These are phyloP conservation scores for Sporothrix dimorphospora DNA, from an alignment of 2,329 filamentous ascomycete genomes.

Conservation along the genomic window DNA sequence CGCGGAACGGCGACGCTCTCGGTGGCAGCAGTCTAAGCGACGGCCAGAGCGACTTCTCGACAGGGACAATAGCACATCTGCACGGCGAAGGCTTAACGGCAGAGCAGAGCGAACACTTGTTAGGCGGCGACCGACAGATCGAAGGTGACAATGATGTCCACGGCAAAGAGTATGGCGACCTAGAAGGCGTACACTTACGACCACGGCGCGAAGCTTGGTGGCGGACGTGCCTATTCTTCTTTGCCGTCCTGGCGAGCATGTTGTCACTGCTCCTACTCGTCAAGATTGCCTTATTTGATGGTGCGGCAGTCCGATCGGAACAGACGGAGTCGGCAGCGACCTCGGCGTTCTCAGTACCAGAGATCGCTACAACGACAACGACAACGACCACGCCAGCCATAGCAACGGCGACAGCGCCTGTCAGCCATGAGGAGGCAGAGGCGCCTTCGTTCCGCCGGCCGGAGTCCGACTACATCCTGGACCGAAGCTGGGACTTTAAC, in stretches of 20 bases:
- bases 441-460: slow-evolving; percentile 44
- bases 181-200: neutral
- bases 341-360: neutral
- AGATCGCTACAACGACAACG: neutral
- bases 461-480: slow-evolving; percentile 59
- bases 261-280: slow-evolving; percentile 31
- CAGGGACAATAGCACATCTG: neutral
- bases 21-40: neutral
- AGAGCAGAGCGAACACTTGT: neutral
- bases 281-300: slow-evolving; percentile 32
- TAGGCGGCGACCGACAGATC: neutral
- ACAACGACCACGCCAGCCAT: neutral
- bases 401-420: neutral
- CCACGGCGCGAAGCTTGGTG: slow-evolving; percentile 6
- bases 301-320: neutral
- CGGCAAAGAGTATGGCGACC: neutral
- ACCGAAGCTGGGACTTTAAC: slow-evolving; percentile 58
- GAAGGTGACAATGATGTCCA: neutral
- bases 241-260: slow-evolving; percentile 19
- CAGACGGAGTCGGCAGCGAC: neutral
- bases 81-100: neutral
- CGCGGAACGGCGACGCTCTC: neutral
- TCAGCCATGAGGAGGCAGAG: neutral
- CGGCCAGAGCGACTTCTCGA: neutral
- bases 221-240: slow-evolving; percentile 17